Percentiles rank a stretch among this genome's conserved stretches.
These are phyloP conservation scores for Heterobasidion annosum DNA, from an alignment of 1,284 basidiomycete genomes.

Conservation along the genomic window DNA sequence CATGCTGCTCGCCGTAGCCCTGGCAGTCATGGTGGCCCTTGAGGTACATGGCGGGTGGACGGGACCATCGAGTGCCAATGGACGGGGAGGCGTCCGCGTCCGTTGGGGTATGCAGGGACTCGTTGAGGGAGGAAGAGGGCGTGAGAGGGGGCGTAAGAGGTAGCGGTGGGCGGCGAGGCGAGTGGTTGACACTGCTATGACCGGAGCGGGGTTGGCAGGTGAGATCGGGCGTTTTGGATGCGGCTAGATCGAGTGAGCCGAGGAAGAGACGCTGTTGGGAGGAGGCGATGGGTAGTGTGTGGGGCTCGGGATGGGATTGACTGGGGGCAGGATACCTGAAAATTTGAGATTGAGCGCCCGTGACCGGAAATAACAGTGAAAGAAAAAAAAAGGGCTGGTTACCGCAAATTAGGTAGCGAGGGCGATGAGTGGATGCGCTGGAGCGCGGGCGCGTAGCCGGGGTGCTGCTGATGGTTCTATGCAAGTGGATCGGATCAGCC, in stretches of 20 bases:
- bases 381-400: neutral
- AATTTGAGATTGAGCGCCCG: neutral
- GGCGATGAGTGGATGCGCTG: neutral
- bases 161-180: slow-evolving; percentile 24
- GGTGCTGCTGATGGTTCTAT: neutral
- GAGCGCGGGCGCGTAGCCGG: neutral
- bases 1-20: slow-evolving; percentile 2
- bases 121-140: slow-evolving; percentile 37
- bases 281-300: neutral
- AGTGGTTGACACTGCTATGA: neutral
- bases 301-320: neutral
- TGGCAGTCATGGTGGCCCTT: neutral
- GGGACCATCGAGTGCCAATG: neutral
- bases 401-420: neutral
- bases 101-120: slow-evolving; percentile 8
- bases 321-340: neutral
- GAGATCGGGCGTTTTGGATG: neutral
- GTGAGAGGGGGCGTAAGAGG: slow-evolving; percentile 50
- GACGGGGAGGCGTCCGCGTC: slow-evolving; percentile 4
- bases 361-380: neutral
- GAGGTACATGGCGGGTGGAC: neutral
- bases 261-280: neutral
- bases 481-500: neutral
- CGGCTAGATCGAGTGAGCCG: neutral
- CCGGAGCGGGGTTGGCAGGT: neutral